phyloP scores from a whole-genome alignment of 2,329 filamentous ascomycete genomes.

The Colletotrichum chrysophilum region DNA sequence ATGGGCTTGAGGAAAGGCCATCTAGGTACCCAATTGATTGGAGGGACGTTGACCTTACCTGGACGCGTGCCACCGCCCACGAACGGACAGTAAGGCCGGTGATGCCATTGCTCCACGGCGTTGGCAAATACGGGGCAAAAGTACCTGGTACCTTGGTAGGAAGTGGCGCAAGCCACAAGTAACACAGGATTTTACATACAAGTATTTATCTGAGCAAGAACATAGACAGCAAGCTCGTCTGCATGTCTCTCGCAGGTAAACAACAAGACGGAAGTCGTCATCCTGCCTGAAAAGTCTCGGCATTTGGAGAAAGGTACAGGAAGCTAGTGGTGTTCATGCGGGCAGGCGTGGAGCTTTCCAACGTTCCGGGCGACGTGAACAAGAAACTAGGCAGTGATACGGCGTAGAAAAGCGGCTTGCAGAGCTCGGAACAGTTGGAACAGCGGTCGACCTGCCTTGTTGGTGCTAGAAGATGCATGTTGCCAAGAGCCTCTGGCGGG shows the following conservation, averaged over 20 bases:
- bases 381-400: not conserved
- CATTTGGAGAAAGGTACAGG: not conserved
- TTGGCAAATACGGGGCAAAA: not conserved
- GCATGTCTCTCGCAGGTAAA: not conserved
- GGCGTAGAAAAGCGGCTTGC: not conserved
- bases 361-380: not conserved
- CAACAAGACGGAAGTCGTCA: not conserved
- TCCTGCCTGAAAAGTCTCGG: not conserved
- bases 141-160: not conserved
- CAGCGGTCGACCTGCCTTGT: slow-evolving; percentile 6
- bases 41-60: not conserved
- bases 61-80: not conserved
- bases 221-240: not conserved
- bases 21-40: not conserved
- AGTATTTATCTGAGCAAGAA: not conserved
- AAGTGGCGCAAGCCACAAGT: not conserved
- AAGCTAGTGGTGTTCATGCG: not conserved
- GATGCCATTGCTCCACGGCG: not conserved
- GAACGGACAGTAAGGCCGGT: not conserved
- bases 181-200: not conserved
- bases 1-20: not conserved
- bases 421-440: not conserved
- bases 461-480: not conserved
- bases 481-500: slow-evolving; percentile 3
- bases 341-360: not conserved